Evolutionary conservation across 768 basidiomycete genomes (phyloP).

Genomic region (Scleroderma bovista): DNA sequence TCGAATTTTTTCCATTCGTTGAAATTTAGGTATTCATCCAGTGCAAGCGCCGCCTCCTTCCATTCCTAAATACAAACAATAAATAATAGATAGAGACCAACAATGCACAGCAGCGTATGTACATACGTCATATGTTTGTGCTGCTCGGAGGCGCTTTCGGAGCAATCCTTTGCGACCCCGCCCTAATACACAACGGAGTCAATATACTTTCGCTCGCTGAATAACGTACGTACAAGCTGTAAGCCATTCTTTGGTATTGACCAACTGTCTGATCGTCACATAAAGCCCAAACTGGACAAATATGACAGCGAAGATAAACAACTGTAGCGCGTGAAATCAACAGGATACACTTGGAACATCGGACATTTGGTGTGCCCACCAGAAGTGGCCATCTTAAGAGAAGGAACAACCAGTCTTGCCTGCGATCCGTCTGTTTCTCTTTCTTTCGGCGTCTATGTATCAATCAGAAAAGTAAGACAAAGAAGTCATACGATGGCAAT

Average conservation of each 20-base stretch:
- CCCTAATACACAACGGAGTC: constrained; percentile 44
- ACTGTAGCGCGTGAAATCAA: constrained; percentile 35
- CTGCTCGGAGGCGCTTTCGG: constrained; percentile 66
- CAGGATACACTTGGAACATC: neutral
- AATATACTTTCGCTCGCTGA: neutral
- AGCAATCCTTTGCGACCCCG: constrained; percentile 77
- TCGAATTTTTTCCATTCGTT: constrained; percentile 87
- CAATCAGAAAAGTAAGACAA: neutral
- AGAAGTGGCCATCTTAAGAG: constrained; percentile 84
- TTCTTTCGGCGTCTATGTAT: constrained; percentile 33
- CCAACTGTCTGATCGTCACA: constrained; percentile 82
- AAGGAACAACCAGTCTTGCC: constrained; percentile 71
- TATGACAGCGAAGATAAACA: constrained; percentile 81
- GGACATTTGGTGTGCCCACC: constrained; percentile 36
- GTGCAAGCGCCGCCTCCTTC: constrained; percentile 69
- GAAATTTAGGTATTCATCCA: constrained; percentile 83
- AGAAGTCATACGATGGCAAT: neutral
- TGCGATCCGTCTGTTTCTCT: constrained; percentile 32
- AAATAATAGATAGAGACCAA: constrained; percentile 5
- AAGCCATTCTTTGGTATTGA: constrained; percentile 92
- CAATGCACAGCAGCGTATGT: no score
- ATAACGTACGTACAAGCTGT: constrained; percentile 63
- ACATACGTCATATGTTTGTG: constrained; percentile 66
- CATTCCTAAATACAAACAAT: constrained; percentile 54
- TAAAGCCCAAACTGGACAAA: constrained; percentile 81